These are phyloP conservation scores for Geotrichum cucujoidarum DNA, from an alignment of 1,139 yeast genomes.

Conservation along the genomic window DNA sequence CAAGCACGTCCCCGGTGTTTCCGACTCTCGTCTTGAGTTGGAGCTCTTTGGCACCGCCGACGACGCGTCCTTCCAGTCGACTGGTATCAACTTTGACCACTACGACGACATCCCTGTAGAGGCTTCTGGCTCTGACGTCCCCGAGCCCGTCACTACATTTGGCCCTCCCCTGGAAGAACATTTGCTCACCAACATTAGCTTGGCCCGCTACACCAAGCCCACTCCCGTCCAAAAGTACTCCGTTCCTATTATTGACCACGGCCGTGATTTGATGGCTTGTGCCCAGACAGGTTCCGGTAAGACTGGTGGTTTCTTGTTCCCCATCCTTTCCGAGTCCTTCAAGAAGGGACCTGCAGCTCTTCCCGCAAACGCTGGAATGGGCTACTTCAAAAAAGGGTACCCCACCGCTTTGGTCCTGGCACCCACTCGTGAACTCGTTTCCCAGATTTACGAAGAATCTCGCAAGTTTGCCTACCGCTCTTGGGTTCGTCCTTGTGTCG, in stretches of 20 bases:
- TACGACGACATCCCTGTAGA: constrained; percentile 98
- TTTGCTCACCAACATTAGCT: constrained; percentile 76
- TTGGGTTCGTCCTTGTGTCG: constrained; percentile 96
- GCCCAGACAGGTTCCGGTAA: constrained; percentile 99
- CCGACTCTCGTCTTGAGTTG: constrained; percentile 63
- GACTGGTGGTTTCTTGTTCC: constrained; percentile 99
- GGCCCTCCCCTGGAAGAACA: constrained; percentile 88
- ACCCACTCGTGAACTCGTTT: constrained; percentile 97
- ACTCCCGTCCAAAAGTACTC: constrained; percentile 99
- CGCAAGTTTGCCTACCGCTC: constrained; percentile 95
- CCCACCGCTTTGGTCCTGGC: constrained; percentile 96
- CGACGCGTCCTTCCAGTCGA: constrained; percentile 76
- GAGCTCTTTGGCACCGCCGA: constrained; percentile 86
- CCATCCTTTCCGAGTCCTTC: constrained; percentile 89
- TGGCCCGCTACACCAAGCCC: constrained; percentile 90
- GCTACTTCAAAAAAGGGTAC: constrained; percentile 55
- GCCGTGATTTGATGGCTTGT: constrained; percentile 99
- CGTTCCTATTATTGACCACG: constrained; percentile 90
- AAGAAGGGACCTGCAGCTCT: constrained; percentile 75
- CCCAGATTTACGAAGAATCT: constrained; percentile 94
- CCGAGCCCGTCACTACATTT: constrained; percentile 85
- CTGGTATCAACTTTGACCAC: constrained; percentile 97
- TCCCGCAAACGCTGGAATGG: constrained; percentile 38
- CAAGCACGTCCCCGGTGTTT: constrained; percentile 77
- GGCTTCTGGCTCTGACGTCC: constrained; percentile 92